Conservation (phyloP, 2,329 filamentous ascomycete genomes). For the Venturia carpophila region DNA sequence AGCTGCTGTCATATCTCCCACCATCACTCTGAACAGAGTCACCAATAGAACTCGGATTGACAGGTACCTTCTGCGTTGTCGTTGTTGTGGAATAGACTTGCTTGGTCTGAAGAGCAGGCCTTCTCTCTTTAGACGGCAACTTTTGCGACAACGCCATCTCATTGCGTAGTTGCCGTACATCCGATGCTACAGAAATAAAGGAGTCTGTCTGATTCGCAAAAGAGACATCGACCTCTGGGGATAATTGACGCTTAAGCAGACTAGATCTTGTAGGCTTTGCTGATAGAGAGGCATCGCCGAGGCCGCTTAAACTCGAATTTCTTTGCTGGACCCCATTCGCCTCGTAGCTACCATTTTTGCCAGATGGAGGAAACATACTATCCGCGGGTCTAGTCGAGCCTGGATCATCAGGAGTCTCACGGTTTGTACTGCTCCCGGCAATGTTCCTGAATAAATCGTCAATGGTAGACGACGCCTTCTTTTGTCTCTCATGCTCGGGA, state of each 20-base stretch:
- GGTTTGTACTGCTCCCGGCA: background rate
- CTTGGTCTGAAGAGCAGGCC: background rate
- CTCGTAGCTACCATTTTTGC: background rate
- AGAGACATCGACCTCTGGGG: background rate
- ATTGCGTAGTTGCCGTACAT: slow-evolving; percentile 15
- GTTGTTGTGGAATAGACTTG: background rate
- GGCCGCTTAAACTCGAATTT: too few relatives aligned
- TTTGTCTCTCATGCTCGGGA: slow-evolving; percentile 3
- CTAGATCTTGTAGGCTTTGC: slow-evolving; percentile 1
- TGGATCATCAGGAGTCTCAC: background rate
- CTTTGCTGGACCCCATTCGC: background rate
- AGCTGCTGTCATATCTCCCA: background rate
- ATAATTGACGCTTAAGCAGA: background rate
- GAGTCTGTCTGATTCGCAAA: background rate
- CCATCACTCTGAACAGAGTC: slow-evolving; percentile 1
- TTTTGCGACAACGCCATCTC: background rate
- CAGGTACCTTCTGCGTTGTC: slow-evolving; percentile 10
- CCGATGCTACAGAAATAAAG: slow-evolving; percentile 9
- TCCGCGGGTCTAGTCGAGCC: background rate
- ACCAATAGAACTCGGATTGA: slow-evolving; percentile 11
- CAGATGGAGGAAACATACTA: background rate
- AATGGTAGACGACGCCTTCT: slow-evolving; percentile 1
- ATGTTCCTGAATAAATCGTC: slow-evolving; percentile 1
- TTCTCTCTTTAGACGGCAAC: background rate
- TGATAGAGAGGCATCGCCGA: background rate